Evolutionary conservation across 1,284 basidiomycete species (phyloP).

Genomic region (Ceratobasidium sp.): DNA sequence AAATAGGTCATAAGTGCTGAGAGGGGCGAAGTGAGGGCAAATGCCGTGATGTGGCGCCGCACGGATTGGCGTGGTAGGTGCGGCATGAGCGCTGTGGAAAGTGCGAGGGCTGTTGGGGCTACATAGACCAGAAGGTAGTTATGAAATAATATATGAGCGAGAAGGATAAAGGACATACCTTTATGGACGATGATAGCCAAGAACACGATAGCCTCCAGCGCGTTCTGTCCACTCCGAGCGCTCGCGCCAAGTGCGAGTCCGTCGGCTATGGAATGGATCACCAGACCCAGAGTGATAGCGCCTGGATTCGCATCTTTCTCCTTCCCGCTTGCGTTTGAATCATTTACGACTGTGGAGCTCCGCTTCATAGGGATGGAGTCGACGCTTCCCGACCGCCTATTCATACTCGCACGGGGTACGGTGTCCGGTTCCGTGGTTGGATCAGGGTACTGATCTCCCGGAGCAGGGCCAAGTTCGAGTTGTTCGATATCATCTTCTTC

Average conservation of each 20-base stretch:
- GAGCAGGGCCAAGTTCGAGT: slow-evolving; percentile 38
- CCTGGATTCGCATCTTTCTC: slow-evolving; percentile 25
- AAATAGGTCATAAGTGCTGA: slow-evolving; percentile 80
- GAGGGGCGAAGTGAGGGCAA: slow-evolving; percentile 83
- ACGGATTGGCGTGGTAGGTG: slow-evolving; percentile 76
- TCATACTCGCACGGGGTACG: slow-evolving; percentile 5
- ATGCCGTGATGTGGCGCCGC: slow-evolving; percentile 80
- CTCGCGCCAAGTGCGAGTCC: slow-evolving; percentile 89
- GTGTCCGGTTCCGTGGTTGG: slow-evolving; percentile 21
- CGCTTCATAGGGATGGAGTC: neutral
- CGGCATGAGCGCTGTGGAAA: slow-evolving; percentile 84
- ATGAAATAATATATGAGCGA: slow-evolving; percentile 26
- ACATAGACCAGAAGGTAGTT: slow-evolving; percentile 39
- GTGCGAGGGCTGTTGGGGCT: slow-evolving; percentile 89
- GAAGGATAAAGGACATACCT: slow-evolving; percentile 62
- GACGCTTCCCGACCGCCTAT: slow-evolving; percentile 60
- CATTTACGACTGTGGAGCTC: neutral
- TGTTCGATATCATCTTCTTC: slow-evolving; percentile 48
- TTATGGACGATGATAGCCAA: slow-evolving; percentile 91
- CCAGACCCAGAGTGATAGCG: slow-evolving; percentile 84
- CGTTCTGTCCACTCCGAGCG: slow-evolving; percentile 50
- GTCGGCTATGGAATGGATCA: slow-evolving; percentile 89
- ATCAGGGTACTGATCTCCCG: slow-evolving; percentile 39
- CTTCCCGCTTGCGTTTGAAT: neutral
- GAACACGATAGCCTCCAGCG: slow-evolving; percentile 72